Evolutionary conservation across 192 early-diverging fungal species (phyloP).

Genomic region (Coemansia sp.): DNA sequence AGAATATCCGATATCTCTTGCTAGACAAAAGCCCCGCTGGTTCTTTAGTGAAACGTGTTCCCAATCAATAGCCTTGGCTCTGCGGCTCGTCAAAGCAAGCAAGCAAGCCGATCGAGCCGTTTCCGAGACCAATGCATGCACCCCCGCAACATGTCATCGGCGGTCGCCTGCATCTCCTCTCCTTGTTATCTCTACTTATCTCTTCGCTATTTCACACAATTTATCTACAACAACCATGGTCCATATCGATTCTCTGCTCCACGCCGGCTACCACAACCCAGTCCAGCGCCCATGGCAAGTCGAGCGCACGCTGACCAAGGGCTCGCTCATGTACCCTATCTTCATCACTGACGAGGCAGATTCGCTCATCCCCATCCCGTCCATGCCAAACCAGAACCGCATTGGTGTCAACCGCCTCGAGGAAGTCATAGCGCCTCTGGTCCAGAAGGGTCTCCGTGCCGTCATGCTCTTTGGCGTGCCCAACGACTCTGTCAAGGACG

Average conservation of each 20-base stretch:
- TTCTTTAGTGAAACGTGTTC: background rate
- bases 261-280: slow-evolving; percentile 86
- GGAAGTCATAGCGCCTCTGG: slow-evolving; percentile 75
- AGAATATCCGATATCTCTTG: background rate
- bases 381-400: slow-evolving; percentile 87
- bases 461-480: slow-evolving; percentile 97
- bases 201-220: slow-evolving; percentile 3
- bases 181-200: background rate
- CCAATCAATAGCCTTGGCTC: background rate
- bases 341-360: slow-evolving; percentile 87
- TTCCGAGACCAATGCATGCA: background rate
- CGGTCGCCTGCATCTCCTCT: background rate
- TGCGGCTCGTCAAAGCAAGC: background rate
- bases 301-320: slow-evolving; percentile 66
- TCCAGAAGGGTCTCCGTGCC: slow-evolving; percentile 81
- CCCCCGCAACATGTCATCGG: background rate
- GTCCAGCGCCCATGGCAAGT: slow-evolving; percentile 81
- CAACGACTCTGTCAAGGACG: slow-evolving; percentile 69
- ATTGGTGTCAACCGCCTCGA: slow-evolving; percentile 81
- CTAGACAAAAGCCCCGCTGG: background rate
- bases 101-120: slow-evolving; percentile 8
- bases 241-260: slow-evolving; percentile 71
- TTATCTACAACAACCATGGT: slow-evolving; percentile 25
- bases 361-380: slow-evolving; percentile 72
- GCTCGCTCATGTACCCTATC: slow-evolving; percentile 88